Evolutionary conservation across 2,329 filamentous ascomycete species (phyloP).

Genomic region (Neoscytalidium dimidiatum): DNA sequence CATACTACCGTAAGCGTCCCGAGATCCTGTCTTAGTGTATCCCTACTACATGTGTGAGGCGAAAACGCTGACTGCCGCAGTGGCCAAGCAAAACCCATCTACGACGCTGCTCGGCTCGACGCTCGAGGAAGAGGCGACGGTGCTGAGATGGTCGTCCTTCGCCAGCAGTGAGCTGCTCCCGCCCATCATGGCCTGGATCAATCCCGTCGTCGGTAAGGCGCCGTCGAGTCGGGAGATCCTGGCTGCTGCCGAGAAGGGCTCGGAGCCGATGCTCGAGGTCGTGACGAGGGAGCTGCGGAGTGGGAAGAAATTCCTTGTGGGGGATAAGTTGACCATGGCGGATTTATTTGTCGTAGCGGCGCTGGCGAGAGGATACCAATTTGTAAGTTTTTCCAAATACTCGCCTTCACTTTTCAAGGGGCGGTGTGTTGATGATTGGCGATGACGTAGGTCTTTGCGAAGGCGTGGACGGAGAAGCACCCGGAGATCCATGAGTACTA

Average conservation of each 20-base stretch:
- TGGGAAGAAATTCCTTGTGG: not conserved
- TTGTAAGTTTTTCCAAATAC: not conserved
- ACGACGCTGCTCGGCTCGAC: not conserved
- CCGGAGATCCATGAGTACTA: not conserved
- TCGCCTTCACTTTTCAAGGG: not conserved
- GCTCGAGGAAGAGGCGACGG: not conserved
- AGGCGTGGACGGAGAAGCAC: not conserved
- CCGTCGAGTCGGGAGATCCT: not conserved
- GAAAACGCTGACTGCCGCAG: not conserved
- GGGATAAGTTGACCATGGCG: not conserved
- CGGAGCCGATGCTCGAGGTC: not conserved
- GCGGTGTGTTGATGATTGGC: not conserved
- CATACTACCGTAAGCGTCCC: constrained; percentile 33
- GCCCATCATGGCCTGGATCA: not conserved
- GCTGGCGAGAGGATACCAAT: not conserved
- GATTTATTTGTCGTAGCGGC: not conserved
- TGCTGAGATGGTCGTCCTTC: not conserved
- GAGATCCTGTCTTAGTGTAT: not conserved
- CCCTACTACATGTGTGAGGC: not conserved
- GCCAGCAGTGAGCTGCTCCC: not conserved
- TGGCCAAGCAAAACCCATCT: not conserved
- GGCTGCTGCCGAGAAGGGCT: not conserved
- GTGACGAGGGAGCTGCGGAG: not conserved
- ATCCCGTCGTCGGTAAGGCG: not conserved
- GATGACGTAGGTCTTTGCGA: not conserved